Conservation (phyloP, 192 early-diverging fungal species). For the Chytriomyces sp. region DNA sequence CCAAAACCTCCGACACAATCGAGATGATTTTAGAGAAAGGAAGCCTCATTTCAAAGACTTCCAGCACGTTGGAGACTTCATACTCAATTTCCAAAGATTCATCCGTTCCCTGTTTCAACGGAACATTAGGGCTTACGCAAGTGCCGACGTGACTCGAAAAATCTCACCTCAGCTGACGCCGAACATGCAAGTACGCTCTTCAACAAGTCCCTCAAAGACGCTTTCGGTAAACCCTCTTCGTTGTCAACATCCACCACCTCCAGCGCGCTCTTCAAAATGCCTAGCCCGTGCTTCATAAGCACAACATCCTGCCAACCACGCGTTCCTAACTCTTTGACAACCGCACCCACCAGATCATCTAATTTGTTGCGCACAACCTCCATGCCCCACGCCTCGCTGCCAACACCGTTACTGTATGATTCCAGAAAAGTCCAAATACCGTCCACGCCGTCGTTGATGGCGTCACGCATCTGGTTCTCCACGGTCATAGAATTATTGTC, state of each 20-base stretch:
- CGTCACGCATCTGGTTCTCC: background rate
- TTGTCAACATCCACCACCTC: background rate
- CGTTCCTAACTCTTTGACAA: background rate
- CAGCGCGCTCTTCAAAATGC: background rate
- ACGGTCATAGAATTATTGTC: background rate
- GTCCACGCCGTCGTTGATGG: background rate
- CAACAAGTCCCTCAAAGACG: background rate
- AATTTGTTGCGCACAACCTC: background rate
- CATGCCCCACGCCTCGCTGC: background rate
- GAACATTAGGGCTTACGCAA: too few relatives aligned
- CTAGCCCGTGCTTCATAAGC: background rate
- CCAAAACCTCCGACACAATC: background rate
- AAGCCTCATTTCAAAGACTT: background rate
- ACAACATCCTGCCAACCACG: background rate
- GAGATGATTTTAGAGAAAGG: background rate
- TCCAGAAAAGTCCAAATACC: background rate
- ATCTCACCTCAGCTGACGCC: slow-evolving; percentile 7
- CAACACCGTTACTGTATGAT: background rate
- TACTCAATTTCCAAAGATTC: slow-evolving; percentile 21
- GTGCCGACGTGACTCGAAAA: background rate
- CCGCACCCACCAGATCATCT: slow-evolving; percentile 10
- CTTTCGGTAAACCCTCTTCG: background rate
- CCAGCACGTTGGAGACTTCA: slow-evolving; percentile 15
- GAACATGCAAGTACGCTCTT: background rate
- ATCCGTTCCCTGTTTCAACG: slow-evolving; percentile 1